Evolutionary conservation across 1,284 basidiomycete species (phyloP).

Genomic region (Ganoderma resinaceum): DNA sequence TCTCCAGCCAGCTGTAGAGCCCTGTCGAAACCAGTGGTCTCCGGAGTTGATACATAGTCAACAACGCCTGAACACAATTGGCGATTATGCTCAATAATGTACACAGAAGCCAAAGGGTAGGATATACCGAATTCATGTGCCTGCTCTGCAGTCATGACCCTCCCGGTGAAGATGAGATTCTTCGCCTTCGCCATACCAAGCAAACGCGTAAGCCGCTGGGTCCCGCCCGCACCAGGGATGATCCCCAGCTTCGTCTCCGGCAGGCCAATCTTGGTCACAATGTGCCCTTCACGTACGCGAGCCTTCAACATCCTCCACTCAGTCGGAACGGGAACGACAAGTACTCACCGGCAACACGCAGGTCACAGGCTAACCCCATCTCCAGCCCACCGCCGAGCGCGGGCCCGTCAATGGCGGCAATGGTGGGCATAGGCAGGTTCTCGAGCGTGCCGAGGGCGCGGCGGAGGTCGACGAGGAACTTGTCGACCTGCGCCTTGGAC

Average conservation of each 20-base stretch:
- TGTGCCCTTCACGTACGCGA: conserved; percentile 47
- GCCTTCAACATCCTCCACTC: not conserved
- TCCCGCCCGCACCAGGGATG: conserved; percentile 96
- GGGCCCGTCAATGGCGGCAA: conserved; percentile 93
- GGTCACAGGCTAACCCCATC: conserved; percentile 86
- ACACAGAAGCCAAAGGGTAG: not conserved
- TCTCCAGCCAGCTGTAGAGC: conserved; percentile 69
- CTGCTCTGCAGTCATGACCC: conserved; percentile 68
- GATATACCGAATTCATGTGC: conserved; percentile 78
- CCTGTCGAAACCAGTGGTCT: conserved; percentile 67
- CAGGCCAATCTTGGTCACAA: conserved; percentile 81
- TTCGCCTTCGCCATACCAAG: conserved; percentile 87
- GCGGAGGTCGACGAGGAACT: conserved; percentile 84
- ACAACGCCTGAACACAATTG: conserved; percentile 63
- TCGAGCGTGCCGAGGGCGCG: conserved; percentile 79
- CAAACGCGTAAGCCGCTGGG: conserved; percentile 85
- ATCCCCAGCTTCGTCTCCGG: conserved; percentile 90
- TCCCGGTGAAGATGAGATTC: conserved; percentile 86
- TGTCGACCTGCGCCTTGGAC: conserved; percentile 75
- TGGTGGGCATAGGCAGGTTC: conserved; percentile 84
- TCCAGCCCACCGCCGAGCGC: conserved; percentile 94
- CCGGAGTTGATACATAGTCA: conserved; percentile 75
- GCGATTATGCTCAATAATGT: not conserved
- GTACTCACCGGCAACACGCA: conserved; percentile 80
- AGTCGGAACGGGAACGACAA: not conserved